Conservation (phyloP, 129 eudicot species). For the Flaveria trinervia region DNA sequence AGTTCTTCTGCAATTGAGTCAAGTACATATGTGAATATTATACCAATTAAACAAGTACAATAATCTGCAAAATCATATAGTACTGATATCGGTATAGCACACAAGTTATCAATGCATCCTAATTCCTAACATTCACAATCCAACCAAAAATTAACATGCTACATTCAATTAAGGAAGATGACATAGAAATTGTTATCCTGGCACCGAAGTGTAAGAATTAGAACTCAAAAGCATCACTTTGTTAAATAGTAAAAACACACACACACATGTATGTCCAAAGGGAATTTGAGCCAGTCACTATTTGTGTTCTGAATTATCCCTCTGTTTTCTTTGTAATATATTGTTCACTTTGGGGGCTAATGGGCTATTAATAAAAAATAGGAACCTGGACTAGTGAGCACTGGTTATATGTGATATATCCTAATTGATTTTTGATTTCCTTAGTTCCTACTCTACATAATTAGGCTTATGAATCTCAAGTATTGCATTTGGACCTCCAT, state of each 20-base stretch:
- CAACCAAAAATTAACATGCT: not conserved
- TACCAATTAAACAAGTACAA: slow-evolving; percentile 2
- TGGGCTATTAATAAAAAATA: not conserved
- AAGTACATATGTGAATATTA: slow-evolving; percentile 13
- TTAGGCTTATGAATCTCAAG: not conserved
- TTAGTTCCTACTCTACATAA: not conserved
- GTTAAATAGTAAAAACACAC: not conserved
- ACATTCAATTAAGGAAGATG: slow-evolving; percentile 9
- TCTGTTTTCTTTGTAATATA: not conserved
- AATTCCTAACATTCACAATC: slow-evolving; percentile 18
- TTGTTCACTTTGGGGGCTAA: not conserved
- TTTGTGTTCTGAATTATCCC: not conserved
- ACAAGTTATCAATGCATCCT: slow-evolving; percentile 13
- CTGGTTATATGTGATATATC: not conserved
- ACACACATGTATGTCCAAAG: not conserved
- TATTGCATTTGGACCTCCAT: not conserved
- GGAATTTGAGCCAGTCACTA: not conserved
- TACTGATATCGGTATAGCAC: not conserved
- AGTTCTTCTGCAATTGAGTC: slow-evolving; percentile 74
- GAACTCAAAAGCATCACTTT: slow-evolving; percentile 4
- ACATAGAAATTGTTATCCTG: slow-evolving; percentile 6
- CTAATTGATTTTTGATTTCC: not conserved
- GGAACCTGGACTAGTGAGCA: not conserved
- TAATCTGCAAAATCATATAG: not conserved
- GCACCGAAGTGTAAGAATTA: slow-evolving; percentile 1